Base-by-base conservation (phyloP, 169 alveolate genomes). In the Fabrea salina region DNA sequence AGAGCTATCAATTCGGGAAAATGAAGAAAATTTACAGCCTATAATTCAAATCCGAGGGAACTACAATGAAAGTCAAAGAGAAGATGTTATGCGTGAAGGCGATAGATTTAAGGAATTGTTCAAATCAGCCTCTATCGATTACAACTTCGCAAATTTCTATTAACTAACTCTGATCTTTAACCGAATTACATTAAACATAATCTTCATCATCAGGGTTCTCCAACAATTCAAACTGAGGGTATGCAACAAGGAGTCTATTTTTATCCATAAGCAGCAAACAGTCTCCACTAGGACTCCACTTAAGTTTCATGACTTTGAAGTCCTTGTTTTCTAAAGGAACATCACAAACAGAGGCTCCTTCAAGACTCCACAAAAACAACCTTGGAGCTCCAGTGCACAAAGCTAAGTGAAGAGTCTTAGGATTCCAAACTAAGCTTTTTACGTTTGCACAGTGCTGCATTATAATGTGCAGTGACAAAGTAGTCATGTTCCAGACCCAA, bases 401-500 rank as follows among this genome's bases (percentile, higher is more conserved):
- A 19, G 83, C 81, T 7, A 91, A 56, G 58, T 79, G 64, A 19
- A 82, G 75, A 5, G 90, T 59, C 25, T 47, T 75, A 5, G 85
- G 82, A 2, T 83, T 68, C 87, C 92, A 91, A 19, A 56, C 66
- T 41, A 88, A 54, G 22, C 66, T 37, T 61, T 84, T 91, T 0
- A 91, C 82, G 0, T 86, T 88, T 40, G 78, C 74, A 5, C 75
- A 35, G 22, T 87, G 91, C 37, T 81, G 44, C 22, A 88, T 41
- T 4, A 91, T 68, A 5, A 79, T 83, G 44, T 74, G 44, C 7
- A 91, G 66, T 11, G 79, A 74, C 1, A 91, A 71, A 13, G 68
- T 33, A n/a, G 70, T 39, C 82, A 88, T 75, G 30, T 91, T 91
- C 95, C 95, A 91, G 40, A 91, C 77, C 64, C 80, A 91, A 4